Evolutionary conservation across 805 yeast genomes (phyloP).

Genomic region (Hanseniaspora vineae): DNA sequence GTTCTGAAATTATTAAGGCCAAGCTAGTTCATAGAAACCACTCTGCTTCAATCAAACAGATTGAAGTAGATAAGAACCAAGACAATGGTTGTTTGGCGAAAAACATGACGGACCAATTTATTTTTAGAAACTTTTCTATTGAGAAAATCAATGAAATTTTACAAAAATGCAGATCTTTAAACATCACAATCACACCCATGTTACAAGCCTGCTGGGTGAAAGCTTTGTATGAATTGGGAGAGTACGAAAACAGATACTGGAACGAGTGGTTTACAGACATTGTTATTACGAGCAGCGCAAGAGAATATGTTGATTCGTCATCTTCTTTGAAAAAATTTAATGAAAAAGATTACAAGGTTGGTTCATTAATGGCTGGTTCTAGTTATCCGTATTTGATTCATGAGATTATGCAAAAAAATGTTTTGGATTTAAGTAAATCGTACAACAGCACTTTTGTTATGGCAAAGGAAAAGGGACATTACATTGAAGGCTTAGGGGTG

Average conservation of each 20-base stretch:
- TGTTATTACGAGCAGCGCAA: slow-evolving; percentile 10
- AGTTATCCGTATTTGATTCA: slow-evolving; percentile 14
- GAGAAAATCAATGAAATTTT: background rate
- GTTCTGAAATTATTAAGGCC: slow-evolving; percentile 7
- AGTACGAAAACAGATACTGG: slow-evolving; percentile 9
- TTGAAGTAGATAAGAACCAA: background rate
- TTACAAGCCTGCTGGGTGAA: slow-evolving; percentile 15
- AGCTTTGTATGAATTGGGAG: slow-evolving; percentile 10
- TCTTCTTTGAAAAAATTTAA: slow-evolving; percentile 1
- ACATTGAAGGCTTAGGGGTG: slow-evolving; percentile 12
- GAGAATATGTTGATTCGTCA: slow-evolving; percentile 3
- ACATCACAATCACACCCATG: slow-evolving; percentile 16
- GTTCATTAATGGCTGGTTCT: slow-evolving; percentile 17
- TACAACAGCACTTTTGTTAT: slow-evolving; percentile 8
- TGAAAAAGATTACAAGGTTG: slow-evolving; percentile 13
- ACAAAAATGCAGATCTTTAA: slow-evolving; percentile 3
- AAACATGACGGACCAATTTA: slow-evolving; percentile 8
- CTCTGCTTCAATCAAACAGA: slow-evolving; percentile 4
- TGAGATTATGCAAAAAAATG: slow-evolving; percentile 5
- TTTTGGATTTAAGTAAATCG: slow-evolving; percentile 13
- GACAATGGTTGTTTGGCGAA: background rate
- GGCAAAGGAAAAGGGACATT: slow-evolving; percentile 10
- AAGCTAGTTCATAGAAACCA: slow-evolving; percentile 10
- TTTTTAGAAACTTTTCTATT: background rate
- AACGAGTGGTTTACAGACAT: slow-evolving; percentile 13